Base-by-base conservation (phyloP, 352 stramenopile species). In the Aphanomyces euteiches region DNA sequence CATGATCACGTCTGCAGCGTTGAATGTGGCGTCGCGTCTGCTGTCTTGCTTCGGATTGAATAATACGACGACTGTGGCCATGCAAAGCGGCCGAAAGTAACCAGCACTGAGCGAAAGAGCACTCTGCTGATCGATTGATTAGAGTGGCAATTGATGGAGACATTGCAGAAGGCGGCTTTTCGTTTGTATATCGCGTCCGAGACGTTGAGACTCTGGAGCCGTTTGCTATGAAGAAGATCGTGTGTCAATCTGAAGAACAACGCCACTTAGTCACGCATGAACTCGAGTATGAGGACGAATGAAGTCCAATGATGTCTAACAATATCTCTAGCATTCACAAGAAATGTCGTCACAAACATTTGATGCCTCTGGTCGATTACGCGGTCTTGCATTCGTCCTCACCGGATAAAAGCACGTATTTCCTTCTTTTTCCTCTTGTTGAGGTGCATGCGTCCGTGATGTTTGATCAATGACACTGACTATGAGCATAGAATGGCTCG, bases 151-250 rank as follows among this genome's bases (percentile, higher is more conserved):
- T 92, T 13, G 74, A 82, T 17, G 75, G 67, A 0, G 85, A 92
- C 72, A 80, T 96, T 54, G 87, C 90, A 4, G 88, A 96, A 75
- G 89, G 90, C 53, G 90, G 86, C 1, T 96, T 90, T 74, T 93
- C 87, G 45, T 93, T 89, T 63, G 90, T 96, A 43, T 96, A 92
- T 73, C 79, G 78, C 41, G 85, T 86, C 5, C 78, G 79, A 47
- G 87, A 96, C 64, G 77, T 83, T 8, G 63, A 78, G 40, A 94
- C 87, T 13, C 84, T 89, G 21, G 83, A 94, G 50, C 64, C 75
- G 47, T 96, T 93, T 58, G 90, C 90, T 59, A 85, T 96, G 50
- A 96, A 96, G 78, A 96, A 96, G 76, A 85, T 96, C 19, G 40
- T 94, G 61, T 95, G 87, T 73, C 89, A 95, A 73, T 86, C 82